Conservation (phyloP, 2,329 filamentous ascomycete species). For the Cordyceps militaris region DNA sequence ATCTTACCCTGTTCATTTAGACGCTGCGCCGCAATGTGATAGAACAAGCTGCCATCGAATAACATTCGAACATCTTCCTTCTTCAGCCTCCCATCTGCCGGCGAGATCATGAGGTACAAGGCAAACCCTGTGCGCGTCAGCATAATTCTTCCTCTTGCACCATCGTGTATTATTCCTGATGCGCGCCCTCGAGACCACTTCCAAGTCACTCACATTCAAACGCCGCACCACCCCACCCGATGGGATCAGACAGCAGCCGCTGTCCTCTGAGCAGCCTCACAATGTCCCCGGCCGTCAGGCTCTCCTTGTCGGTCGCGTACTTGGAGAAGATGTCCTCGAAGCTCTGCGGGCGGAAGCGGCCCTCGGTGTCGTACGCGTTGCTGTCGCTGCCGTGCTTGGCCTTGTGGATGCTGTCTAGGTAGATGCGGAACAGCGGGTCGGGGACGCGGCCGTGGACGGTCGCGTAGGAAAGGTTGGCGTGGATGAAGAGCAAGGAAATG, state of each 20-base stretch:
- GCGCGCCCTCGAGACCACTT: not conserved
- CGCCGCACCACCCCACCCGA: constrained; percentile 26
- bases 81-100: constrained; percentile 45
- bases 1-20: not conserved
- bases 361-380: constrained; percentile 40
- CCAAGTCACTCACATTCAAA: constrained; percentile 21
- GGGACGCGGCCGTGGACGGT: constrained; percentile 31
- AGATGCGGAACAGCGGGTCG: constrained; percentile 32
- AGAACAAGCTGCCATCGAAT: constrained; percentile 20
- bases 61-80: constrained; percentile 42
- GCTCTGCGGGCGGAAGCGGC: constrained; percentile 40
- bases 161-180: not conserved
- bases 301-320: constrained; percentile 33
- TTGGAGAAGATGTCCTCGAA: constrained; percentile 46
- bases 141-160: not conserved
- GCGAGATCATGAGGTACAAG: constrained; percentile 44
- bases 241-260: constrained; percentile 33
- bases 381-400: constrained; percentile 41
- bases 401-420: constrained; percentile 32
- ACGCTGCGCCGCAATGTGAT: not conserved
- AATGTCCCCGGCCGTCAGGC: constrained; percentile 31
- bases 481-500: constrained; percentile 33
- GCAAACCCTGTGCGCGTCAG: constrained; percentile 14
- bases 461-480: constrained; percentile 38
- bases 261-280: constrained; percentile 32